phyloP scores from a whole-genome alignment of 176 grass and related monocot genomes.

The Oryza glaberrima region DNA sequence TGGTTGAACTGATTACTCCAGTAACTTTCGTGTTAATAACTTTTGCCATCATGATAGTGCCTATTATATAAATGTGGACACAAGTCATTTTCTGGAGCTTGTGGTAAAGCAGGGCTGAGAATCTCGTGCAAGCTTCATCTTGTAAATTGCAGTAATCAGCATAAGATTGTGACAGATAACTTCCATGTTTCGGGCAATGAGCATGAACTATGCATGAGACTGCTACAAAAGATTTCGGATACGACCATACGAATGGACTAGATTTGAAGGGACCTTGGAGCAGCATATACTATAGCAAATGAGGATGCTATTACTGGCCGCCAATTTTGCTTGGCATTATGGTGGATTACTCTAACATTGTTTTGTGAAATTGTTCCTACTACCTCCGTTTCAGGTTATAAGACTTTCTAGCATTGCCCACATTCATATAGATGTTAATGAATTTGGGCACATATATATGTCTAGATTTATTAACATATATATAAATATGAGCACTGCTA shows the following conservation, averaged over 20 bases:
- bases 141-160: neutral
- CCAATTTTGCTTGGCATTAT: neutral
- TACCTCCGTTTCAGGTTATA: too few relatives aligned
- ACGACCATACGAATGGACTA: neutral
- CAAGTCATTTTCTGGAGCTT: neutral
- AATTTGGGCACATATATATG: too few relatives aligned
- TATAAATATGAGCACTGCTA: too few relatives aligned
- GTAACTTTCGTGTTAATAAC: neutral
- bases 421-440: too few relatives aligned
- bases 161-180: constrained; percentile 2
- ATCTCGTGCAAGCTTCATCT: constrained; percentile 11
- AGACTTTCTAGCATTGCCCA: too few relatives aligned
- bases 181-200: neutral
- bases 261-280: neutral
- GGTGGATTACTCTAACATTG: too few relatives aligned
- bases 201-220: neutral
- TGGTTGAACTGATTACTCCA: constrained; percentile 16
- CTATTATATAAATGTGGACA: neutral
- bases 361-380: too few relatives aligned
- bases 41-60: neutral
- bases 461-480: too few relatives aligned
- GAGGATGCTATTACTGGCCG: neutral
- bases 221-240: too few relatives aligned
- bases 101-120: neutral
- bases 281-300: neutral